Percentiles rank a stretch among this genome's conserved stretches.
phyloP scores from a whole-genome alignment of 495 filamentous ascomycete genomes.

The Amorphotheca resinae region DNA sequence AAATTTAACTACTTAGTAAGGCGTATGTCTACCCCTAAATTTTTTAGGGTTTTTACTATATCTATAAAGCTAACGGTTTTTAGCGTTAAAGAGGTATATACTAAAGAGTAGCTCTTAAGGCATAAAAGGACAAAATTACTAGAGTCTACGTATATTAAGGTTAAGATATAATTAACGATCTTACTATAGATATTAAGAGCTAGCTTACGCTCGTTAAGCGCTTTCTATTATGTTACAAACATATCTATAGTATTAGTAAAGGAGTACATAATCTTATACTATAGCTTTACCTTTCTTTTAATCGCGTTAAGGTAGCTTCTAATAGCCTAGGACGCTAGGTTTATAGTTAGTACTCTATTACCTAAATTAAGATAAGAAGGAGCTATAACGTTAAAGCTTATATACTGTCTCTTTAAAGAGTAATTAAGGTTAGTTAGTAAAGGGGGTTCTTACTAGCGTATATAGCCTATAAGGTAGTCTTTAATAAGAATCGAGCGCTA shows the following conservation, averaged over 20 bases:
- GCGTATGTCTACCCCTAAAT: background rate
- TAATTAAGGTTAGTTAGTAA: background rate
- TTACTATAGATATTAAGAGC: background rate
- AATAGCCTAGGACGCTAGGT: background rate
- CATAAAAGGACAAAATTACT: background rate
- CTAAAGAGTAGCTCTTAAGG: too few relatives aligned
- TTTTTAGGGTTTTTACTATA: background rate
- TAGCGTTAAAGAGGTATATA: too few relatives aligned
- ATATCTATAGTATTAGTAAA: background rate
- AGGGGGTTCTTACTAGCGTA: background rate
- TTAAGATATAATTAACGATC: background rate
- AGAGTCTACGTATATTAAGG: background rate
- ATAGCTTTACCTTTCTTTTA: background rate
- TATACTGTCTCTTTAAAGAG: constrained; percentile 1
- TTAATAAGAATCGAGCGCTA: background rate
- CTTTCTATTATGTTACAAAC: background rate
- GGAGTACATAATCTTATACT: background rate
- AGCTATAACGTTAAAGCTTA: background rate
- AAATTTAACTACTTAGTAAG: background rate
- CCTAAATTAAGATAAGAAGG: background rate
- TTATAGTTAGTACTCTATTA: background rate
- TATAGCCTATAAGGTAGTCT: background rate
- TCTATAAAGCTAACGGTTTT: background rate
- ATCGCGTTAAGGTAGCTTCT: background rate
- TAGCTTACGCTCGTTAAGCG: background rate